Evolutionary conservation across 768 basidiomycete genomes (phyloP).

Genomic region (Pholiota conissans): DNA sequence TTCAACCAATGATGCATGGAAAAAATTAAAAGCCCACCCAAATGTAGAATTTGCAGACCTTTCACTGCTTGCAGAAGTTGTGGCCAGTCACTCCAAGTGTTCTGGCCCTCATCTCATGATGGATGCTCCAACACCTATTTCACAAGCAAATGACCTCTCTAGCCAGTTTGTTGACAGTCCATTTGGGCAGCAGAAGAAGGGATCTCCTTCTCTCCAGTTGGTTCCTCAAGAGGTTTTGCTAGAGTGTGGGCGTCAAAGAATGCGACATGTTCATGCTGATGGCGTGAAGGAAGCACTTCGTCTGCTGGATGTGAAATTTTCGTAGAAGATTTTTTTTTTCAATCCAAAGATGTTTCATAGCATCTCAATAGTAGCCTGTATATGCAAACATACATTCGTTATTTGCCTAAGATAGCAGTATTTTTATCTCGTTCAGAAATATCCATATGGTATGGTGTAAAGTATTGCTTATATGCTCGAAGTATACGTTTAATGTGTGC

Average conservation of each 20-base stretch:
- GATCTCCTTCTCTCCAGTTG: slow-evolving; percentile 47
- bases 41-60: slow-evolving; percentile 86
- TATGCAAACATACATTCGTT: background rate
- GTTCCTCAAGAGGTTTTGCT: slow-evolving; percentile 63
- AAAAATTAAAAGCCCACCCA: slow-evolving; percentile 82
- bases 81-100: slow-evolving; percentile 79
- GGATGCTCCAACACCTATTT: slow-evolving; percentile 30
- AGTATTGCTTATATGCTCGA: slow-evolving; percentile 15
- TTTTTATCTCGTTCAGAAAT: background rate
- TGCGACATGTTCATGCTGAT: slow-evolving; percentile 70
- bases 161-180: background rate
- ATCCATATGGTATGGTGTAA: background rate
- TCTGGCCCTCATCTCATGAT: slow-evolving; percentile 67
- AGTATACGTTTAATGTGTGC: slow-evolving; percentile 15
- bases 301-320: slow-evolving; percentile 66
- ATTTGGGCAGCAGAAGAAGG: background rate
- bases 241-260: slow-evolving; percentile 58
- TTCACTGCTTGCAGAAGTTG: slow-evolving; percentile 83
- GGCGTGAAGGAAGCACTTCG: slow-evolving; percentile 76
- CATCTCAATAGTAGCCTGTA: background rate
- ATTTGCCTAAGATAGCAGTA: background rate
- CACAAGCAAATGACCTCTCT: background rate
- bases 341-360: background rate
- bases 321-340: slow-evolving; percentile 15
- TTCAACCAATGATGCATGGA: slow-evolving; percentile 83